Base-by-base conservation (phyloP, 345 rosid genomes). In the Eucalyptus victrix region DNA sequence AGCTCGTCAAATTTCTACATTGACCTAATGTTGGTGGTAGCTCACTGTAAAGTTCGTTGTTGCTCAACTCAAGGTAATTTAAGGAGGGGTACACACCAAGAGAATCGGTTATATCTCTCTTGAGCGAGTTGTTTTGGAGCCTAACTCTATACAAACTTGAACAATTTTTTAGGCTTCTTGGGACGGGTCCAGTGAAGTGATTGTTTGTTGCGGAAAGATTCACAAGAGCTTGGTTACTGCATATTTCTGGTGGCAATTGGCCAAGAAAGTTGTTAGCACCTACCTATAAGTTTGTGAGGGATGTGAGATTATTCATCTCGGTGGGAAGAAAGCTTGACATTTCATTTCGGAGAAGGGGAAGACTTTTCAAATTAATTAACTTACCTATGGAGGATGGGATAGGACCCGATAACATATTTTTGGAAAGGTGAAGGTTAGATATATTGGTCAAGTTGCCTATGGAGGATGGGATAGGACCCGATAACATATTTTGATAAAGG, bases 101-200 rank as follows among this genome's bases (percentile, higher is more conserved):
- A 13, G 50, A 16, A 49, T 49, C 6, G 2, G 50, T 13, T 49
- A 13, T 49, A 13, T 49, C 16, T 49, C 50, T 16, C 50, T 49
- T 49, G 51, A 49, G 51, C 7, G 0, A 49, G 51, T 49, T 49
- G 3, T 5, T 49, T 49, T 13, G 51, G 51, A 49, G 51, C 51
- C 51, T 49, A 49, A 49, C 17, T 49, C 51, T 88, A 37, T 15
- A 4, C 17, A 92, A 83, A 13, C 88, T 88, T 1, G 47, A 62
- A 15, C 92, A 91, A 8, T 93, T 91, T 56, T 26, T 88, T 10
- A 93, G 23, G 80, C 90, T 30, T 85, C 30, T 6, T 1, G 91
- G 91, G 6, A 93, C 87, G 1, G 88, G 62, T 2, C 92, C 92
- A 1, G n/a, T 34, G 40, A 93, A 67, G 50, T 87, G 12, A 34